Base-by-base conservation (phyloP, 805 yeast species). In the Pichia californica region DNA sequence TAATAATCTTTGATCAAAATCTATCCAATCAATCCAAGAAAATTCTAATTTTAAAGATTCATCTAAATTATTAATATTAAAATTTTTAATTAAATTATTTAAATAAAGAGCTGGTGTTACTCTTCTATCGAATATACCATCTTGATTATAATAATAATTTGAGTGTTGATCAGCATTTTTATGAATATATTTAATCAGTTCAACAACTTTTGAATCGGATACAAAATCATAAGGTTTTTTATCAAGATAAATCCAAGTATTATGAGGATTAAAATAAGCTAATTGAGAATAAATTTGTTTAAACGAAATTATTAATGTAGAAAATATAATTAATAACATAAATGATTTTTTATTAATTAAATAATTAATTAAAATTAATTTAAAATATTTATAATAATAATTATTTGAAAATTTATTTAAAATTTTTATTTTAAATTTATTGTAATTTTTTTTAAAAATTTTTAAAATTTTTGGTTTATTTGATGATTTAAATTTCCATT, bases 11-110 rank as follows among this genome's bases (percentile, higher is more conserved):
- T 44, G 40, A 21, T 55, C 51, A 33, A 58, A 34, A 46, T 58
- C 50, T n/a, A 55, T 46, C 63, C 63, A 60, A 31, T 59, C 58
- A 9, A 41, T 34, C 66, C 66, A 61, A 8, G 43, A 41, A 44
- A 61, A 60, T 1, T 53, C 51, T 2, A 58, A 23, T 13, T 19
- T 38, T 28, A 53, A 52, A 7, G 45, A 25, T 4, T 36, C 40
- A 31, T 35, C 28, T 18, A 36, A 28, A 9, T 38, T 21, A 13
- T 36, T n/a, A 16, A 13, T 23, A 15, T 31, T 33, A 3, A 49
- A 14, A 26, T 40, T 38, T 2, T 30, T 13, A 10, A 32, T 18
- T 6, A 51, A n/a, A 14, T 41, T 14, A 8, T 40, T 16, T 11
- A 51, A 19, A 36, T 48, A 51, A 4, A 43, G 4, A 2, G 49